Base-by-base conservation (phyloP, 2,329 filamentous ascomycete species). In the Nemania sp. region DNA sequence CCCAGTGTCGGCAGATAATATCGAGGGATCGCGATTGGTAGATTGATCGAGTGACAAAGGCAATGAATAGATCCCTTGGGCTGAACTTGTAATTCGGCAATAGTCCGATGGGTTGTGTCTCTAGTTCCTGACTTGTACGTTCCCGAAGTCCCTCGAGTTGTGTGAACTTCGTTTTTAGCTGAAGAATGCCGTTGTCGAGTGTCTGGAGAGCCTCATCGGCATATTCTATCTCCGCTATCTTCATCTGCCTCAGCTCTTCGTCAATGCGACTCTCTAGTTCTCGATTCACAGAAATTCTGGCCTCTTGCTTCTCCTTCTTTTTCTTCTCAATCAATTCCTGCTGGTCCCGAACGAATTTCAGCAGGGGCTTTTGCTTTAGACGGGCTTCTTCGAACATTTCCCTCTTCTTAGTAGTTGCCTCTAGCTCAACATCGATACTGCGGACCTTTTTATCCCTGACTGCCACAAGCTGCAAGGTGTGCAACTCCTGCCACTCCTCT, bases 11-110 rank as follows among this genome's bases (percentile, higher is more conserved):
- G 15, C 62, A 64, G 18, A 64, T 47, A 6, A 64, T 59, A 11
- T 64, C 62, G 10, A 64, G 55, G 35, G 62, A 64, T 13, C 15
- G 0, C 2, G 62, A 64, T 20, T 35, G 1, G 20, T 18, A 26
- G 15, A 64, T 64, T 2, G 55, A 64, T 4, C 54, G 55, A 59
- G 54, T 64, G n/a, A 64, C 62, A 20, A 64, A 64, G n/a, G 62
- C 62, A 53, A 64, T 64, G 54, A 64, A 64, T 47, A 64, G 29
- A 47, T 64, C 62, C 18, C 62, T 64, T 8, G 62, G 54, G 6
- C 62, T 64, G 15, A 64, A 59, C 22, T 43, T 64, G 22, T 64
- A 64, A 53, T 64, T 59, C 1, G 54, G 62, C 27, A 64, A 54
- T n/a, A 59, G 15, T n/a, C 62, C 62, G n/a, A 64, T 54, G 24